Evolutionary conservation across 805 yeast genomes (phyloP).

Genomic region (Aciculoconidium aculeatum): DNA sequence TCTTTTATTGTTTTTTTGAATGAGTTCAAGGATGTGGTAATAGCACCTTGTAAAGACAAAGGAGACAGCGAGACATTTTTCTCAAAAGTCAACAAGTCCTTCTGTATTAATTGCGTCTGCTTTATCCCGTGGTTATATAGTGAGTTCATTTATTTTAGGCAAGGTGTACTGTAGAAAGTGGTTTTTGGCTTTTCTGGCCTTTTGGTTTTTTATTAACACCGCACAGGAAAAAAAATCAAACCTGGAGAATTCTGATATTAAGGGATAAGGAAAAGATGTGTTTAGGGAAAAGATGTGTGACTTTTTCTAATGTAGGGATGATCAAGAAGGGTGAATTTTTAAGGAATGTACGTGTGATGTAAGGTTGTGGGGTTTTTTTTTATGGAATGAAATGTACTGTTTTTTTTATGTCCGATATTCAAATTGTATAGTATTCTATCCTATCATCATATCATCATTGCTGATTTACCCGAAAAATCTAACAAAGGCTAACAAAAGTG

Average conservation of each 20-base stretch:
- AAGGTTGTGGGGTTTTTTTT: no score
- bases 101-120: constrained; percentile 67
- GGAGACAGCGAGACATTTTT: constrained; percentile 64
- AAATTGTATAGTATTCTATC: constrained; percentile 1
- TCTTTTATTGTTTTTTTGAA: constrained; percentile 72
- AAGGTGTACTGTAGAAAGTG: neutral
- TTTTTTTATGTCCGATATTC: neutral
- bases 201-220: constrained; percentile 4
- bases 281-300: no score
- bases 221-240: neutral
- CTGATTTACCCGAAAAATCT: constrained; percentile 64
- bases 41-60: constrained; percentile 67
- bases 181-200: no score
- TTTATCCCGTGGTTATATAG: constrained; percentile 85
- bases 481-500: constrained; percentile 86
- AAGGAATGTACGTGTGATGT: no score
- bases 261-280: no score
- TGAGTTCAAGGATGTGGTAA: constrained; percentile 74
- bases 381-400: neutral
- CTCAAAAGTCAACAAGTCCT: constrained; percentile 65
- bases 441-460: neutral
- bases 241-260: no score
- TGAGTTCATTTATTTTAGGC: constrained; percentile 50
- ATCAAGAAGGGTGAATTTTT: no score
- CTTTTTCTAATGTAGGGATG: no score